Evolutionary conservation across 1,139 yeast species (phyloP).

Genomic region (Debaryomyces subglobosus): DNA sequence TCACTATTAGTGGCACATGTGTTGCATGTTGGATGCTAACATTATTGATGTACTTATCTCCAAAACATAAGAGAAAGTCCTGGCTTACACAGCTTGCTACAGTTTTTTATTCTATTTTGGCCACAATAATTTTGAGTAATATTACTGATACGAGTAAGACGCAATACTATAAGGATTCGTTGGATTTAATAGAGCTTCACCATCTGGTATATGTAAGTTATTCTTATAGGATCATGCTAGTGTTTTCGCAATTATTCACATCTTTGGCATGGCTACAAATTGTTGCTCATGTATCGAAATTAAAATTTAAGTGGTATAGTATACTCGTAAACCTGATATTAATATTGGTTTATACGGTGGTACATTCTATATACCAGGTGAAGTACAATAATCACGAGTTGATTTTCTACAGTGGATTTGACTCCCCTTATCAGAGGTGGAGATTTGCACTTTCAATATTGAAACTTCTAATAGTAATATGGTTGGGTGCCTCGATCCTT

Average conservation of each 20-base stretch:
- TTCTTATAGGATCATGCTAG: slow-evolving; percentile 32
- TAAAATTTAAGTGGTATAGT: slow-evolving; percentile 23
- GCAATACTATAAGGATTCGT: slow-evolving; percentile 41
- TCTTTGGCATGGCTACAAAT: slow-evolving; percentile 47
- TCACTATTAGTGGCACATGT: slow-evolving; percentile 45
- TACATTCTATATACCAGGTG: slow-evolving; percentile 12
- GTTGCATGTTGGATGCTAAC: slow-evolving; percentile 59
- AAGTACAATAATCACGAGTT: background rate
- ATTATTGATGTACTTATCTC: slow-evolving; percentile 46
- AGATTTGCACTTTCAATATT: slow-evolving; percentile 26
- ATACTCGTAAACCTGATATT: slow-evolving; percentile 22
- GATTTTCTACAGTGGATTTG: background rate
- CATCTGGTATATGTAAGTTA: slow-evolving; percentile 29
- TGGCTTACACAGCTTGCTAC: slow-evolving; percentile 49
- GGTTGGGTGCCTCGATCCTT: slow-evolving; percentile 31
- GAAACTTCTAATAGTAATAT: slow-evolving; percentile 27
- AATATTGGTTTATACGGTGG: slow-evolving; percentile 23
- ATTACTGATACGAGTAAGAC: slow-evolving; percentile 35
- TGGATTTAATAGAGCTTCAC: slow-evolving; percentile 41
- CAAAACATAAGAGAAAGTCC: slow-evolving; percentile 52
- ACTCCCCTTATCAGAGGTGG: slow-evolving; percentile 20
- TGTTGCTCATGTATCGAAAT: slow-evolving; percentile 26
- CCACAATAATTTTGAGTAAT: slow-evolving; percentile 43
- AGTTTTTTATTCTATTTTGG: slow-evolving; percentile 44
- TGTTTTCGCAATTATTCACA: slow-evolving; percentile 37